Evolutionary conservation across 2,329 filamentous ascomycete species (phyloP), one percentile per base, ranked within the genome.

Genomic region (Lasiodiplodia theobromae): DNA sequence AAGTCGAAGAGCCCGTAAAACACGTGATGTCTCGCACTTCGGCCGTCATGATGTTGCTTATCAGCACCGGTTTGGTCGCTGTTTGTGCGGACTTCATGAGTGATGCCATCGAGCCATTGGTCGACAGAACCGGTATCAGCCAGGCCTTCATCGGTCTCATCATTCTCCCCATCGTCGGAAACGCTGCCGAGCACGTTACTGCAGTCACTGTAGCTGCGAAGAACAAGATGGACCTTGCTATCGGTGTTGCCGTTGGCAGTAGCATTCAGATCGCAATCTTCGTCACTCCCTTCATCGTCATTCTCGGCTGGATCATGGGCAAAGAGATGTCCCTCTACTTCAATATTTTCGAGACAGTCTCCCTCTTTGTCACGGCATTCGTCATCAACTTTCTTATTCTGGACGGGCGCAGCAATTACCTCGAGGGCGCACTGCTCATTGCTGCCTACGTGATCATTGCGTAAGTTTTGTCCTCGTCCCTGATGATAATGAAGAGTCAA

Each of bases 311-410:
- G 92, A 89, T 88, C 71, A 89, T 94, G 86, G 86, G 87, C 70
- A 88, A 90, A 70, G 85, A 88, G 1, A 95, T 95, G 86, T 85
- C 83, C 53, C 76, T 88, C 12, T 88, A 88, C 78, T 88, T 88
- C 74, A 88, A 87, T 69, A 79, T 88, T 21, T 88, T 88, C 71
- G 86, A 88, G 76, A 88, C 86, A 2, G 82, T 94, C 25, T 90
- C 92, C 51, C 82, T 97, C 51, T 96, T 97, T 73, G 92, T 96
- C 14, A 89, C 92, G 2, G 92, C 93, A 0, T 87, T 97, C 52
- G 85, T 97, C 40, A 92, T 94, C 69, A 97, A 96, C 77, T 97
- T 96, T 77, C 81, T 97, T 53, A 93, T 96, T 60, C 86, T 90
- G 23, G 93, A 96, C 73, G 93, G 93, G 37, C 88, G 93, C 77